Evolutionary conservation across 2,329 filamentous ascomycete species (phyloP), one percentile per base, ranked within the genome.

Genomic region (Colletotrichum lentis): DNA sequence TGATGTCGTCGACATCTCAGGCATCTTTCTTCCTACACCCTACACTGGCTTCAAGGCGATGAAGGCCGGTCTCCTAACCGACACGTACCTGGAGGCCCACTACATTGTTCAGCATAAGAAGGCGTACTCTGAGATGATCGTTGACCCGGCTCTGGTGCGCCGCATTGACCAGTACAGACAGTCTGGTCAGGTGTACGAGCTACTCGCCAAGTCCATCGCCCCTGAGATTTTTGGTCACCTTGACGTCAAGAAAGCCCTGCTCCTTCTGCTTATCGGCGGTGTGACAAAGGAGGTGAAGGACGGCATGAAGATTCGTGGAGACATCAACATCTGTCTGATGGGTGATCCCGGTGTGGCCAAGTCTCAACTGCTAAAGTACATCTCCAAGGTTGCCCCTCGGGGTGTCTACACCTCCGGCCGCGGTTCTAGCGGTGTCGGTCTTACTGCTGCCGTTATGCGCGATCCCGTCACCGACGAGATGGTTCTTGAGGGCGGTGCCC

Each of bases 21-120:
- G 96, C 71, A 95, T 99, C 75, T 99, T 99, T 83, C 84, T 99
- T 37, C 96, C 96, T 1, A 98, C 94, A 0, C 96, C 96, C 0
- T 99, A 99, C 78, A 99, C 96, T n/a, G 96, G 96, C 50, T 99
- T 99, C 86, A 91, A 96, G 81, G 96, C 96, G 3, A 97, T 99
- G 82, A 91, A 92, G 73, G 96, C 96, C 31, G 96, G 96, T 67
- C 87, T 99, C n/a, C 82, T 99, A 69, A 99, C 96, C 41, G 96
- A 99, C 76, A 99, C 96, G 1, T 99, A 97, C 77, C 83, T 99
- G 14, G 96, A 99, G 80, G 96, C 95, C 5, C 96, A 99, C 77
- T 86, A 96, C 76, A 90, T 99, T 54, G 89, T 89, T 49, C 96
- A 99, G 78, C 96, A 99, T 86, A 99, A 99, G 83, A 97, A 97